These are phyloP conservation scores for Apophysomyces variabilis DNA, from an alignment of 371 early-diverging fungal species.

Conservation along the genomic window DNA sequence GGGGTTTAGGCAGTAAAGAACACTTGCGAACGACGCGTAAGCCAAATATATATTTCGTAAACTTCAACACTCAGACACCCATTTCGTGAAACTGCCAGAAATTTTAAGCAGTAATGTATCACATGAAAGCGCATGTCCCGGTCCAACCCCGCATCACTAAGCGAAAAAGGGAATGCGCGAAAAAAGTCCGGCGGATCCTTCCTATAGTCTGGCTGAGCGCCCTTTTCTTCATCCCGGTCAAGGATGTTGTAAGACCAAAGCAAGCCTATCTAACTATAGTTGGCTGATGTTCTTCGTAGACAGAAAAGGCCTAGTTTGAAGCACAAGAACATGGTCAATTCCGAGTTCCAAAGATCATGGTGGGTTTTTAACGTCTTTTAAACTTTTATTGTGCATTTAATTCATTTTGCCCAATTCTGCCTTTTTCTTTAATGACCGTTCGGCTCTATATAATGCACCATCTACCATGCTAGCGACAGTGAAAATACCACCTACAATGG, in stretches of 20 bases:
- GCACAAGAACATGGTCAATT: no score
- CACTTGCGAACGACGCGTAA: constrained; percentile 10
- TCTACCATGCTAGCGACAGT: constrained; percentile 95
- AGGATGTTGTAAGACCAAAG: no score
- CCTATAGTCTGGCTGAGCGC: not conserved
- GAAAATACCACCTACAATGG: constrained; percentile 94
- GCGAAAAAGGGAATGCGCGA: not conserved
- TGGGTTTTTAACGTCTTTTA: no score
- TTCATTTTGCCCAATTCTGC: constrained; percentile 74
- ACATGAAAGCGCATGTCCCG: constrained; percentile 8
- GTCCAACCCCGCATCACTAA: constrained; percentile 5
- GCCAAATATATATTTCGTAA: not conserved
- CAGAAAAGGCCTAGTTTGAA: not conserved
- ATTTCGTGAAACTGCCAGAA: not conserved
- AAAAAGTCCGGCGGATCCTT: not conserved
- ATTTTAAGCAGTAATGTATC: not conserved
- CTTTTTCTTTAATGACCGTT: constrained; percentile 73
- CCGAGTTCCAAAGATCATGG: no score
- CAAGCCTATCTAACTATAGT: no score
- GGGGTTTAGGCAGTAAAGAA: constrained; percentile 16
- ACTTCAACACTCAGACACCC: not conserved
- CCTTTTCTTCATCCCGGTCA: not conserved
- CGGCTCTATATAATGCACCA: constrained; percentile 81
- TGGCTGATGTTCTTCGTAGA: not conserved
- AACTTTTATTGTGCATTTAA: constrained; percentile 8